Evolutionary conservation across 371 early-diverging fungal species (phyloP).

Genomic region (Mucor mucedo): DNA sequence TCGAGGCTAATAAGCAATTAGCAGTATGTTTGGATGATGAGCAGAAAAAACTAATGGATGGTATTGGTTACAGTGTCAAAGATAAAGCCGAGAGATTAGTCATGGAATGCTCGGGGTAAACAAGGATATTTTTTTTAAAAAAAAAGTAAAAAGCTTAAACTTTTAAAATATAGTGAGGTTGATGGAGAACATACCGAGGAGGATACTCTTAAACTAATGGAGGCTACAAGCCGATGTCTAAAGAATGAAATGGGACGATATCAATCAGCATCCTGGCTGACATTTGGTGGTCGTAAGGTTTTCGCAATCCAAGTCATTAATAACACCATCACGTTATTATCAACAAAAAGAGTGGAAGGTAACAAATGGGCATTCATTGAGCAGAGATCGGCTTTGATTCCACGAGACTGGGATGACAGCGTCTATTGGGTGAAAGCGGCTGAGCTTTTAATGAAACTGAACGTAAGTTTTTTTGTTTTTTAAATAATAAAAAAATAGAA

Average conservation of each 20-base stretch:
- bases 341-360: slow-evolving; percentile 10
- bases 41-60: slow-evolving; percentile 26
- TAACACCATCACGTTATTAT: slow-evolving; percentile 18
- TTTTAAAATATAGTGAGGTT: slow-evolving; percentile 19
- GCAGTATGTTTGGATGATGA: slow-evolving; percentile 16
- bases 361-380: slow-evolving; percentile 27
- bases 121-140: no score
- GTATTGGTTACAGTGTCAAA: slow-evolving; percentile 16
- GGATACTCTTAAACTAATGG: slow-evolving; percentile 29
- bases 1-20: slow-evolving; percentile 20
- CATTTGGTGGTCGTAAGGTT: slow-evolving; percentile 16
- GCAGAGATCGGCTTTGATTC: slow-evolving; percentile 21
- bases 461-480: no score
- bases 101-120: slow-evolving; percentile 24
- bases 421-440: no score
- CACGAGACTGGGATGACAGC: slow-evolving; percentile 15
- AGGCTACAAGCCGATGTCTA: slow-evolving; percentile 21
- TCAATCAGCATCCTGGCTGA: slow-evolving; percentile 18
- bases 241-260: slow-evolving; percentile 20
- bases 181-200: slow-evolving; percentile 22
- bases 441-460: no score
- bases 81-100: slow-evolving; percentile 18
- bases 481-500: no score
- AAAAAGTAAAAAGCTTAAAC: slow-evolving; percentile 8
- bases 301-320: slow-evolving; percentile 15